A percentile compares a stretch with the other conserved stretches of the same genome.
Conservation (phyloP, 305 asterid genomes). For the Withania somnifera region DNA sequence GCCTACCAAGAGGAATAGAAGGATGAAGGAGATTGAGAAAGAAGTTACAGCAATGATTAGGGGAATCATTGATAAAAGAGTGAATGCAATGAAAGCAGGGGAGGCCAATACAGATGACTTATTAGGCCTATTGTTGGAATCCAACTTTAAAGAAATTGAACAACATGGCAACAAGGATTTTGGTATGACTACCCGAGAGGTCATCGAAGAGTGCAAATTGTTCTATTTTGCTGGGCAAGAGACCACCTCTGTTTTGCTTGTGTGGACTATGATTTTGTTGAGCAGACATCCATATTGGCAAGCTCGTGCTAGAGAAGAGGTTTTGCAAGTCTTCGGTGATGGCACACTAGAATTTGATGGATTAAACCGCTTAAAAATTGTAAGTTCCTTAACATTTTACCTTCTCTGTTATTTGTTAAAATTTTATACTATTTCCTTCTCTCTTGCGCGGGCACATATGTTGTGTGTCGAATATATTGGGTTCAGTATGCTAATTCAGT, state of each 20-base stretch:
- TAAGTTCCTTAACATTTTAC: background rate
- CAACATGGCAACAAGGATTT: constrained; percentile 9
- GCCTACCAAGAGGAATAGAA: constrained; percentile 26
- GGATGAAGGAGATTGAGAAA: constrained; percentile 32
- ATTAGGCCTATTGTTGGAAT: constrained; percentile 28
- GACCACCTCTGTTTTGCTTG: constrained; percentile 22
- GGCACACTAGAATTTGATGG: constrained; percentile 9
- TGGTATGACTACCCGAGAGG: constrained; percentile 10
- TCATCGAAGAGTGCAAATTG: constrained; percentile 19
- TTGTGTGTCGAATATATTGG: background rate
- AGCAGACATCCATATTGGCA: constrained; percentile 21
- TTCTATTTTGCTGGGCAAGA: constrained; percentile 32
- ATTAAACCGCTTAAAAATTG: constrained; percentile 10
- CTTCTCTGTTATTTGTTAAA: too few relatives aligned
- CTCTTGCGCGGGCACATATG: background rate
- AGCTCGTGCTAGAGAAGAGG: constrained; percentile 18
- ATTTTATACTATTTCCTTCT: background rate
- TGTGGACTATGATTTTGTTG: constrained; percentile 16
- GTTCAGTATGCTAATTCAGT: background rate
- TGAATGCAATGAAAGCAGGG: constrained; percentile 23
- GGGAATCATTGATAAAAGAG: constrained; percentile 25
- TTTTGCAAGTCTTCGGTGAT: constrained; percentile 2
- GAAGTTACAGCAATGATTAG: constrained; percentile 17
- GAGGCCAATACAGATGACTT: constrained; percentile 22
- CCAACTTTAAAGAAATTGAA: constrained; percentile 24